phyloP scores from a whole-genome alignment of 1,284 basidiomycete genomes.

The Heterobasidion annosum region DNA sequence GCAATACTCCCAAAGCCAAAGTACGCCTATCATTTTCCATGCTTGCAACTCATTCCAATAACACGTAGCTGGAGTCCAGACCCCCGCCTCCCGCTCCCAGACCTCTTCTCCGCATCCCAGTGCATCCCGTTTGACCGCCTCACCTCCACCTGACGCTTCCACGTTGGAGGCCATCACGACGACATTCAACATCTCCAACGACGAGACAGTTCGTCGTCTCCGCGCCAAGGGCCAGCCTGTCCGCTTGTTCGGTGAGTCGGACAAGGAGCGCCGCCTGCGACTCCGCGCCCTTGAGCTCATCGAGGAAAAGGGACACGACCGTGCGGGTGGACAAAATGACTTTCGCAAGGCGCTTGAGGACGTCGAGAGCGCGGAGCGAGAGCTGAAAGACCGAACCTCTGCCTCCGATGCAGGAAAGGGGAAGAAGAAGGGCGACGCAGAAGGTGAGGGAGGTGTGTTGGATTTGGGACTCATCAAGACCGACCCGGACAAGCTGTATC shows the following conservation, averaged over 20 bases:
- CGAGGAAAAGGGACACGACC: constrained; percentile 77
- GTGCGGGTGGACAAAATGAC: constrained; percentile 82
- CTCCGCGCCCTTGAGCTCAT: constrained; percentile 91
- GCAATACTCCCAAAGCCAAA: constrained; percentile 7
- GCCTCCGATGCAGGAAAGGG: constrained; percentile 32
- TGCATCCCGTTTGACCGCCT: constrained; percentile 2
- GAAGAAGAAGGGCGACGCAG: constrained; percentile 46
- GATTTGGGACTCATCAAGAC: constrained; percentile 82
- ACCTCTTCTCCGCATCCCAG: constrained; percentile 41
- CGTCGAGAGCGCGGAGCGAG: constrained; percentile 78
- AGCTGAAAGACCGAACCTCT: constrained; percentile 46
- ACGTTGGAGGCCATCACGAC: neutral
- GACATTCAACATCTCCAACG: constrained; percentile 85
- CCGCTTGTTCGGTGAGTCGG: constrained; percentile 89
- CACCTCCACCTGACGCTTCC: constrained; percentile 4
- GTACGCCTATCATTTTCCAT: neutral
- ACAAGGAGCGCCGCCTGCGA: constrained; percentile 86
- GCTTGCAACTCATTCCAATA: constrained; percentile 9
- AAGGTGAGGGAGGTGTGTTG: constrained; percentile 53
- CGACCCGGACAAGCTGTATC: constrained; percentile 95
- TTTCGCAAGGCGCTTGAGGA: constrained; percentile 91
- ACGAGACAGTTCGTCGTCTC: constrained; percentile 85
- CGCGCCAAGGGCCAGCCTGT: constrained; percentile 92
- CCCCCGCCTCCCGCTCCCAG: constrained; percentile 5
- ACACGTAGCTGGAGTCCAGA: constrained; percentile 15